A percentile compares a stretch with the other conserved stretches of the same genome.
phyloP scores from a whole-genome alignment of 768 basidiomycete genomes.

The Paxillus involutus region DNA sequence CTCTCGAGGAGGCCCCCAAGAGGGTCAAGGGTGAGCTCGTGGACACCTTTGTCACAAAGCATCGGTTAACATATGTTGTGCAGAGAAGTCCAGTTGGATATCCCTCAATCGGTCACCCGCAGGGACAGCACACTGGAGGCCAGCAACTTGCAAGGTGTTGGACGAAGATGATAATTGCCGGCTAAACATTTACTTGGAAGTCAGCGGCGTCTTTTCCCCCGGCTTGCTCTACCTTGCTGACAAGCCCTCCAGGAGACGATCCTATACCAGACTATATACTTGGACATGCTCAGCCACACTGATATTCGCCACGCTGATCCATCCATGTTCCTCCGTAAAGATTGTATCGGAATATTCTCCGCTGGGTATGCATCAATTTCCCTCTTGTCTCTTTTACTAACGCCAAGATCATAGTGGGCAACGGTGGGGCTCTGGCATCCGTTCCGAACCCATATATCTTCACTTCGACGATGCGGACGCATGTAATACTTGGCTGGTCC shows the following conservation, averaged over 20 bases:
- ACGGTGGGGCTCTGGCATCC: constrained; percentile 51
- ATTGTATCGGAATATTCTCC: constrained; percentile 73
- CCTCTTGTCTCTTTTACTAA: constrained; percentile 9
- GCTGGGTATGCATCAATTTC: constrained; percentile 42
- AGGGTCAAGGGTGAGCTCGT: constrained; percentile 58
- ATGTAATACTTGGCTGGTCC: constrained; percentile 74
- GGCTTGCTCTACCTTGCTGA: constrained; percentile 7
- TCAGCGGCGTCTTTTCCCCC: constrained; percentile 33
- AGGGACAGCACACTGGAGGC: constrained; percentile 65
- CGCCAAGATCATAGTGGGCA: constrained; percentile 44
- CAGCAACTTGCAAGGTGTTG: constrained; percentile 66
- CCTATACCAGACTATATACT: constrained; percentile 69
- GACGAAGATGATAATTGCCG: constrained; percentile 69
- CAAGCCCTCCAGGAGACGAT: constrained; percentile 55
- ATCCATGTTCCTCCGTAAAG: constrained; percentile 74
- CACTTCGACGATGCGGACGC: constrained; percentile 65
- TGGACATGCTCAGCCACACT: constrained; percentile 73
- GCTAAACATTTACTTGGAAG: constrained; percentile 75
- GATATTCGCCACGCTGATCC: constrained; percentile 77
- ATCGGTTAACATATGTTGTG: background rate
- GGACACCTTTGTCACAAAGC: background rate
- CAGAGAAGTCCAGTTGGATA: constrained; percentile 78
- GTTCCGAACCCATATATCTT: constrained; percentile 70
- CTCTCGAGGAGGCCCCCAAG: constrained; percentile 43
- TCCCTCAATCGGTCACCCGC: constrained; percentile 50